Evolutionary conservation across 495 filamentous ascomycete genomes (phyloP).

Genomic region (Ascobolus immersus): DNA sequence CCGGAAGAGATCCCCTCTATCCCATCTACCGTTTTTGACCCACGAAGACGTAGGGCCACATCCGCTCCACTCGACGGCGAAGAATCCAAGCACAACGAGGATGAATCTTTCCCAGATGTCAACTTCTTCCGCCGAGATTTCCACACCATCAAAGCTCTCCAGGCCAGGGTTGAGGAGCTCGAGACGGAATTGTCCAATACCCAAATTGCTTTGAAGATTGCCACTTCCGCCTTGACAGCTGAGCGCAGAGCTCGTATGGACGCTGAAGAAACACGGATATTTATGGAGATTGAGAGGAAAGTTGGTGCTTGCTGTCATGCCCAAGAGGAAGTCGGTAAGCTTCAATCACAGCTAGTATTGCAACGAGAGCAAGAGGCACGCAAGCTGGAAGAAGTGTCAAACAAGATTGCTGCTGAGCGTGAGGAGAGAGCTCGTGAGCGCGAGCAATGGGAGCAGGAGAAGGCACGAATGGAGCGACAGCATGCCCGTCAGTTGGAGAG

Average conservation of each 20-base stretch:
- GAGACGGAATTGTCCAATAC: constrained; percentile 10
- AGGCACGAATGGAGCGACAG: no score
- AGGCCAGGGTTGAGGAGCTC: constrained; percentile 9
- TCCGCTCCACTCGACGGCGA: background rate
- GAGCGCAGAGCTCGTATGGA: constrained; percentile 10
- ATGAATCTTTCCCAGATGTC: background rate
- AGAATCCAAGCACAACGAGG: background rate
- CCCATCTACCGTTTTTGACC: no score
- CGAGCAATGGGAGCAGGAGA: no score
- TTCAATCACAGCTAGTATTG: no score
- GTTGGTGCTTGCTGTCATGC: constrained; percentile 15
- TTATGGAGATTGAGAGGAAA: constrained; percentile 13
- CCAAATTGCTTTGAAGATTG: constrained; percentile 9
- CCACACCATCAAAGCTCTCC: constrained; percentile 6
- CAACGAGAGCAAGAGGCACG: no score
- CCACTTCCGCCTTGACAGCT: constrained; percentile 6
- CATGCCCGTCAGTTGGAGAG: no score
- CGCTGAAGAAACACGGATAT: constrained; percentile 12
- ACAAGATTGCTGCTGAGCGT: no score
- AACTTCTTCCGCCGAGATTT: constrained; percentile 1
- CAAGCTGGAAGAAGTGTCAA: no score
- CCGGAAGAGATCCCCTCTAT: no score
- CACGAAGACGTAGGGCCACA: constrained; percentile 1
- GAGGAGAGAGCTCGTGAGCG: no score
- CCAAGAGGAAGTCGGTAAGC: no score